Conservation (phyloP, 768 basidiomycete genomes). For the Podaxis sp. region DNA sequence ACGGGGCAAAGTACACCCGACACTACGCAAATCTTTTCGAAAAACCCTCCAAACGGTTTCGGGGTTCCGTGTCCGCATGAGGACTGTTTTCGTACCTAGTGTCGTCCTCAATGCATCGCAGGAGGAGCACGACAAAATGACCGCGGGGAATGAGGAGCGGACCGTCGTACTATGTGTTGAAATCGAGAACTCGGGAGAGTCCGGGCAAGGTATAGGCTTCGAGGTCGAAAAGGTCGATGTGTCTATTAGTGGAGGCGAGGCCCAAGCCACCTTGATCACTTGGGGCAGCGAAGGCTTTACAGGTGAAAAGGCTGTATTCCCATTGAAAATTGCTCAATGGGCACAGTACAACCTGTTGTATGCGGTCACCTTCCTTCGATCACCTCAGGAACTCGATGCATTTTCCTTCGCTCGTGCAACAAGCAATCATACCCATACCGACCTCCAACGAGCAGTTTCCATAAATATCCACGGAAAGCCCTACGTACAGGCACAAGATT, state of each 20-base stretch:
- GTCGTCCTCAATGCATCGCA: conserved; percentile 58
- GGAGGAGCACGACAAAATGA: conserved; percentile 57
- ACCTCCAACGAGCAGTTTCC: conserved; percentile 73
- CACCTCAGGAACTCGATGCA: conserved; percentile 57
- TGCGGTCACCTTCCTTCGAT: conserved; percentile 77
- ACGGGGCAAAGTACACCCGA: conserved; percentile 50
- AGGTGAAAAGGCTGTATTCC: conserved; percentile 54
- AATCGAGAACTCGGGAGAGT: conserved; percentile 78
- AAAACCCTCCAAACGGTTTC: conserved; percentile 77
- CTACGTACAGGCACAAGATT: conserved; percentile 33
- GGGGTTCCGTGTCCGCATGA: conserved; percentile 89
- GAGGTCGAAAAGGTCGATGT: conserved; percentile 77
- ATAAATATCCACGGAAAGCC: conserved; percentile 82
- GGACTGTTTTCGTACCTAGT: conserved; percentile 90
- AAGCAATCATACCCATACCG: conserved; percentile 29
- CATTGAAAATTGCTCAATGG: conserved; percentile 63
- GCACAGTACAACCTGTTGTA: conserved; percentile 91
- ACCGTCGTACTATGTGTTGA: conserved; percentile 92
- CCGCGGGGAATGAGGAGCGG: conserved; percentile 75
- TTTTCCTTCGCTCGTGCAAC: conserved; percentile 33
- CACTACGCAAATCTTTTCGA: conserved; percentile 83
- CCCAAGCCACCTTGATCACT: conserved; percentile 47
- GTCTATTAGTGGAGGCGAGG: conserved; percentile 65
- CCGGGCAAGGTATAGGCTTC: conserved; percentile 61
- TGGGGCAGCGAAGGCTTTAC: conserved; percentile 60